These are phyloP conservation scores for Uncinocarpus reesii DNA, from an alignment of 2,329 filamentous ascomycete species.

Conservation along the genomic window DNA sequence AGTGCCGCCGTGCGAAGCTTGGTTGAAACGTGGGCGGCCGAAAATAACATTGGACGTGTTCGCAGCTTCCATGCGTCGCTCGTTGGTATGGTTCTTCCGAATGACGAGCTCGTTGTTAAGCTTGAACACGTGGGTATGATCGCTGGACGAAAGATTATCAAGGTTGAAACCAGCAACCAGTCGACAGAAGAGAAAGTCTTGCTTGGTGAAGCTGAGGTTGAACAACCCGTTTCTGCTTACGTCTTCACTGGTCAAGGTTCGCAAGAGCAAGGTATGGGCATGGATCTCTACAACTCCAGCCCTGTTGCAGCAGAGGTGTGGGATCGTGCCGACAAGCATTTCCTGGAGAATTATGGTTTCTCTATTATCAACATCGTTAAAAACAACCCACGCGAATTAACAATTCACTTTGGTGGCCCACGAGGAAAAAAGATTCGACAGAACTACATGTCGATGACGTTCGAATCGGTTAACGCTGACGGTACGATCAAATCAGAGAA, in stretches of 20 bases:
- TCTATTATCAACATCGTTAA: constrained; percentile 98
- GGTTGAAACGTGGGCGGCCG: constrained; percentile 96
- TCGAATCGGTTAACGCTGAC: constrained; percentile 90
- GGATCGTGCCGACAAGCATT: constrained; percentile 95
- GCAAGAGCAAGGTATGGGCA: constrained; percentile 98
- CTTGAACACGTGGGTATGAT: constrained; percentile 97
- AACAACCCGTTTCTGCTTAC: constrained; percentile 92
- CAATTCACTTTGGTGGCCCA: constrained; percentile 93
- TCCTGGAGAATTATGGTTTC: constrained; percentile 97
- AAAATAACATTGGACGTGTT: constrained; percentile 96
- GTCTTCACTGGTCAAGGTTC: constrained; percentile 98
- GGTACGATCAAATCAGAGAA: constrained; percentile 94
- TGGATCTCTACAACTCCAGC: constrained; percentile 94
- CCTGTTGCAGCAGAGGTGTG: constrained; percentile 92
- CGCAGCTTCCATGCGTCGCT: constrained; percentile 93
- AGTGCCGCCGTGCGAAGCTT: constrained; percentile 91
- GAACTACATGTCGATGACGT: constrained; percentile 99
- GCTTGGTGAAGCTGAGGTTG: constrained; percentile 88
- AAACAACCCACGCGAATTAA: constrained; percentile 98
- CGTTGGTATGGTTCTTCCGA: constrained; percentile 97
- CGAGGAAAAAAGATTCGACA: constrained; percentile 94
- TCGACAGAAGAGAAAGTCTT: constrained; percentile 96
- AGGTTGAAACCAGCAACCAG: constrained; percentile 90
- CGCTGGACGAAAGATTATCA: constrained; percentile 96
- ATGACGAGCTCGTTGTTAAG: constrained; percentile 89